These are phyloP conservation scores for Trichophyton verrucosum DNA, from an alignment of 2,329 filamentous ascomycete genomes.

Conservation along the genomic window DNA sequence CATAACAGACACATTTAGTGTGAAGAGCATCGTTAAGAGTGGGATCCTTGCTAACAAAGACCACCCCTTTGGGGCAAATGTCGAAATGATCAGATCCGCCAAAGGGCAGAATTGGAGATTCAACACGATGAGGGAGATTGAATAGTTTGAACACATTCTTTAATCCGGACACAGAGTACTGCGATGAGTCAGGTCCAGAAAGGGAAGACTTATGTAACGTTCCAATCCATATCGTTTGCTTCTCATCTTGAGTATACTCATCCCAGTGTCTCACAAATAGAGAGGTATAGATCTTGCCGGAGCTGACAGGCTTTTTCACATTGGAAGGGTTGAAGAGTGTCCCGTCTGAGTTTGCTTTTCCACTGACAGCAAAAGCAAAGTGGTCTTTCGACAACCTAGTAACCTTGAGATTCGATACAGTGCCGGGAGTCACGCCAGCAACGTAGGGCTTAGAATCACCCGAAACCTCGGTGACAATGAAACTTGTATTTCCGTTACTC, in stretches of 20 bases:
- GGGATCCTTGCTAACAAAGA: slow-evolving; percentile 38
- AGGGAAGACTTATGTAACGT: slow-evolving; percentile 32
- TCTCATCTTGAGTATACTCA: slow-evolving; percentile 37
- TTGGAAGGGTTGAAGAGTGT: slow-evolving; percentile 40
- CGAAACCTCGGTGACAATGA: slow-evolving; percentile 33
- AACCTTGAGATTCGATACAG: slow-evolving; percentile 36
- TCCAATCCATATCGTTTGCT: slow-evolving; percentile 39
- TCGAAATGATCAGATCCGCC: slow-evolving; percentile 37
- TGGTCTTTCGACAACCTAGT: slow-evolving; percentile 30
- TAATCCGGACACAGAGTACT: slow-evolving; percentile 29
- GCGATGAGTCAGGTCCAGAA: slow-evolving; percentile 13
- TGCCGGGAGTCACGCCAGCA: slow-evolving; percentile 27
- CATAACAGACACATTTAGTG: slow-evolving; percentile 36
- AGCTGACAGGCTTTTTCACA: slow-evolving; percentile 34
- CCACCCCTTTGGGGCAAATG: slow-evolving; percentile 33
- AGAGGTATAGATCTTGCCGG: slow-evolving; percentile 38
- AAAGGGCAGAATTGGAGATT: slow-evolving; percentile 38
- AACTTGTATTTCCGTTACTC: slow-evolving; percentile 35
- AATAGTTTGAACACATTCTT: slow-evolving; percentile 27
- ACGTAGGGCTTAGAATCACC: slow-evolving; percentile 29
- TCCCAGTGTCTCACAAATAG: slow-evolving; percentile 45
- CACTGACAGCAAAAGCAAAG: slow-evolving; percentile 36
- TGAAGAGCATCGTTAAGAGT: slow-evolving; percentile 34
- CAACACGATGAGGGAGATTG: slow-evolving; percentile 26
- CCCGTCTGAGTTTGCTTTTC: slow-evolving; percentile 36